These are phyloP conservation scores for Ascochyta koolunga DNA, from an alignment of 2,329 filamentous ascomycete genomes.

Conservation along the genomic window DNA sequence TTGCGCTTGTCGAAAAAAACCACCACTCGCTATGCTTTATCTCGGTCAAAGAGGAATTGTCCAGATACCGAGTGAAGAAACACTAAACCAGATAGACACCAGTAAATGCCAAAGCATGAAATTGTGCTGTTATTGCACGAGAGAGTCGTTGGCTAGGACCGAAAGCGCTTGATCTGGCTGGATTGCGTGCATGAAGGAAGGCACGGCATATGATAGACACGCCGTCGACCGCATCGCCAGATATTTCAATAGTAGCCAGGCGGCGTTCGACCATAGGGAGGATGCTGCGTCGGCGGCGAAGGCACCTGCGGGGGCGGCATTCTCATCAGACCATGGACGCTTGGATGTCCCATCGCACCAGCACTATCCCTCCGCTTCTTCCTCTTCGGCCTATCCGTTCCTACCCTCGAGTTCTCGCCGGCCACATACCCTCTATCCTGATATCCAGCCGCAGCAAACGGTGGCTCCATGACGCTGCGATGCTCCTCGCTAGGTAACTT, in stretches of 20 bases:
- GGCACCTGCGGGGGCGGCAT: slow-evolving; percentile 43
- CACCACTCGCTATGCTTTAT: slow-evolving; percentile 40
- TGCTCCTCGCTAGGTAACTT: slow-evolving; percentile 64
- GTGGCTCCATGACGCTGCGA: slow-evolving; percentile 46
- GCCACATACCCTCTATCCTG: slow-evolving; percentile 41
- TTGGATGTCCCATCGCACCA: slow-evolving; percentile 24
- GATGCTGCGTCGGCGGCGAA: slow-evolving; percentile 42
- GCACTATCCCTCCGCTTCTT: slow-evolving; percentile 42
- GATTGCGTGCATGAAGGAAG: background rate
- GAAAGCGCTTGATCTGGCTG: background rate
- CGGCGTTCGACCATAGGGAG: slow-evolving; percentile 34
- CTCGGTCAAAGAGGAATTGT: slow-evolving; percentile 6
- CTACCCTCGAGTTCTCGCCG: slow-evolving; percentile 27
- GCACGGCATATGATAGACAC: background rate
- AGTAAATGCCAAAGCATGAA: slow-evolving; percentile 16
- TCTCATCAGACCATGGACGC: slow-evolving; percentile 32
- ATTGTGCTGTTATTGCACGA: background rate
- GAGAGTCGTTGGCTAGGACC: background rate
- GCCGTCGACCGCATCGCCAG: background rate
- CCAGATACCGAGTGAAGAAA: slow-evolving; percentile 7
- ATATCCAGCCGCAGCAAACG: slow-evolving; percentile 48
- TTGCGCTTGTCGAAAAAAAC: background rate
- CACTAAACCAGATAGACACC: background rate
- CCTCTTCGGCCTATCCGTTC: slow-evolving; percentile 43
- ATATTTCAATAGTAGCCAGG: slow-evolving; percentile 25